Conservation (phyloP, 2,329 filamentous ascomycete species). For the Basipetospora sp. region DNA sequence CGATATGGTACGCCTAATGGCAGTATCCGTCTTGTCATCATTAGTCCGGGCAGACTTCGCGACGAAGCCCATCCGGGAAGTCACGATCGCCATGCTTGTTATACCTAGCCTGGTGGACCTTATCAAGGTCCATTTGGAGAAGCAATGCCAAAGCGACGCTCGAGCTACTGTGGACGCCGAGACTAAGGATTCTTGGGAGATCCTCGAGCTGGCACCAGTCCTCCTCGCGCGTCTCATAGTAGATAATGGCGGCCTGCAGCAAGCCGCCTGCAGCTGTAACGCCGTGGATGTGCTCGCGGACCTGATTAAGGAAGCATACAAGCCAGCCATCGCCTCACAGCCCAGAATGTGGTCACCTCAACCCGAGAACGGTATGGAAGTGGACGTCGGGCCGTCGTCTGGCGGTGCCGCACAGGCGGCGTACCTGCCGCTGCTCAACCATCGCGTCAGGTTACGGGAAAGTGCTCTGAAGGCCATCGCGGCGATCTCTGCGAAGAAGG, state of each 20-base stretch:
- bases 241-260: slow-evolving; percentile 67
- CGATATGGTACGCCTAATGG: slow-evolving; percentile 49
- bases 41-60: slow-evolving; percentile 55
- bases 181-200: slow-evolving; percentile 28
- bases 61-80: slow-evolving; percentile 43
- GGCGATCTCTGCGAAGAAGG: slow-evolving; percentile 69
- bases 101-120: slow-evolving; percentile 56
- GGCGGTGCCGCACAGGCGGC: slow-evolving; percentile 46
- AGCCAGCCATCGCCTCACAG: slow-evolving; percentile 22
- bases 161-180: slow-evolving; percentile 16
- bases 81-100: slow-evolving; percentile 50
- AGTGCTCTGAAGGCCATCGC: slow-evolving; percentile 64
- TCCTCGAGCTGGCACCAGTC: slow-evolving; percentile 57
- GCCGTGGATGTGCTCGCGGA: slow-evolving; percentile 32
- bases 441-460: slow-evolving; percentile 64
- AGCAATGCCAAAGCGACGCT: slow-evolving; percentile 1
- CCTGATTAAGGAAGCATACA: slow-evolving; percentile 37
- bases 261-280: slow-evolving; percentile 57
- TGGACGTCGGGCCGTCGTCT: slow-evolving; percentile 19
- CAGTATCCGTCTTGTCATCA: slow-evolving; percentile 52
- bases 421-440: slow-evolving; percentile 43
- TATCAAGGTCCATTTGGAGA: slow-evolving; percentile 22
- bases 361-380: slow-evolving; percentile 19
- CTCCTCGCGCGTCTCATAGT: slow-evolving; percentile 66
- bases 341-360: slow-evolving; percentile 26